These are phyloP conservation scores for Colletotrichum karsti DNA, from an alignment of 2,329 filamentous ascomycete species.

Conservation along the genomic window DNA sequence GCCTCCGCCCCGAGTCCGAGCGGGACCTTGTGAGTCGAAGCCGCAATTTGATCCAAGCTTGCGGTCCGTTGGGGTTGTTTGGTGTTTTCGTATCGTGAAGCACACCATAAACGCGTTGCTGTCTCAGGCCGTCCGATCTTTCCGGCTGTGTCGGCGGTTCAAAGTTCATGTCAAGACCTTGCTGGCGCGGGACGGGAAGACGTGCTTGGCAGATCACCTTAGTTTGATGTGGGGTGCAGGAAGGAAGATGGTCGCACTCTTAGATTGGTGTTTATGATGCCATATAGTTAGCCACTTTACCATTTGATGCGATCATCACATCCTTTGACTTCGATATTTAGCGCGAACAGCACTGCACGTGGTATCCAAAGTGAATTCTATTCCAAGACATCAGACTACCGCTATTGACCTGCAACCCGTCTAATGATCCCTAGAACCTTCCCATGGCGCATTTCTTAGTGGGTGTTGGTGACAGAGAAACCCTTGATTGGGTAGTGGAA, in stretches of 20 bases:
- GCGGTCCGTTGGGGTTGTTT: background rate
- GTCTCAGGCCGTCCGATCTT: conserved; percentile 10
- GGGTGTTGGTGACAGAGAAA: conserved; percentile 21
- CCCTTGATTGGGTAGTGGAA: conserved; percentile 23
- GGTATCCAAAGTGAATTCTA: background rate
- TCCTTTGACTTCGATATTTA: background rate
- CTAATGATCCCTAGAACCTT: background rate
- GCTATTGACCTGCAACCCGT: background rate
- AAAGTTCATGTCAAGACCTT: background rate
- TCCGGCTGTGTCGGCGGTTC: background rate
- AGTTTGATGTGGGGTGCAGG: too few species aligned
- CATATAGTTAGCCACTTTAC: too few species aligned
- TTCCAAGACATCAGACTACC: background rate
- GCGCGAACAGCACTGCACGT: background rate
- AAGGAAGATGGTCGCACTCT: too few species aligned
- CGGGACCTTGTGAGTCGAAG: background rate
- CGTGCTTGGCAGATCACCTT: background rate
- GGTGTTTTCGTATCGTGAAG: background rate
- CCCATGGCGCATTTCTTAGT: background rate
- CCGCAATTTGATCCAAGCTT: background rate
- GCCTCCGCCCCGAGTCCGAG: background rate
- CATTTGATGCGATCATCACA: background rate
- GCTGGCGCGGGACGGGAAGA: background rate
- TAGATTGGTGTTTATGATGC: background rate
- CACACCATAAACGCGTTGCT: background rate